Evolutionary conservation across 2,329 filamentous ascomycete species (phyloP).

Genomic region (Penicillium sp.): DNA sequence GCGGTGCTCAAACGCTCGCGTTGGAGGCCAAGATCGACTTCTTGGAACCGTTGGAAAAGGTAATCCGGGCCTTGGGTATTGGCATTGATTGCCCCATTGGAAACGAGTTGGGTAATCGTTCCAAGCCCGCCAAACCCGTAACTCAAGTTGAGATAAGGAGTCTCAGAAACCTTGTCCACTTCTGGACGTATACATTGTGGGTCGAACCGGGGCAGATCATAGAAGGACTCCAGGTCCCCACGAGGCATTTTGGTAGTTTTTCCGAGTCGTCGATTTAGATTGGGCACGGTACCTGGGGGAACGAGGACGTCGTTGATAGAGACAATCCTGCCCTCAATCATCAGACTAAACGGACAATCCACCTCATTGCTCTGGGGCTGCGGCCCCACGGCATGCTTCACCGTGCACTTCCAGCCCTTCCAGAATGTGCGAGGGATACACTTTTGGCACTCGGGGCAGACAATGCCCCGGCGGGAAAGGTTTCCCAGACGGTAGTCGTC

Average conservation of each 20-base stretch:
- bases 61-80: conserved; percentile 63
- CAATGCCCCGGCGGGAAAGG: conserved; percentile 55
- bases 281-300: background rate
- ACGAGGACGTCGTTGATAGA: background rate
- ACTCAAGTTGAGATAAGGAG: conserved; percentile 38
- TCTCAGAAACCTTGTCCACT: conserved; percentile 33
- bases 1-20: conserved; percentile 43
- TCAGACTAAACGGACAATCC: background rate
- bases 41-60: conserved; percentile 60
- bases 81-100: conserved; percentile 57
- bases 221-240: background rate
- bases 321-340: background rate
- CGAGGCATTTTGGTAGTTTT: background rate
- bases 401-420: conserved; percentile 63
- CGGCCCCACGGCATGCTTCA: conserved; percentile 7
- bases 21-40: conserved; percentile 50
- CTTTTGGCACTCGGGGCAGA: conserved; percentile 66
- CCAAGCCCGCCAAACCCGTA: conserved; percentile 45
- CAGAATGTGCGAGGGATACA: conserved; percentile 66
- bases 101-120: conserved; percentile 60
- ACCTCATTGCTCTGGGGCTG: background rate
- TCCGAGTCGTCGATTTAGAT: background rate
- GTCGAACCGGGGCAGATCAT: background rate
- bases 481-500: conserved; percentile 12
- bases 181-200: conserved; percentile 1